These are phyloP conservation scores for Pleurotus djamor DNA, from an alignment of 768 basidiomycete genomes.

Conservation along the genomic window DNA sequence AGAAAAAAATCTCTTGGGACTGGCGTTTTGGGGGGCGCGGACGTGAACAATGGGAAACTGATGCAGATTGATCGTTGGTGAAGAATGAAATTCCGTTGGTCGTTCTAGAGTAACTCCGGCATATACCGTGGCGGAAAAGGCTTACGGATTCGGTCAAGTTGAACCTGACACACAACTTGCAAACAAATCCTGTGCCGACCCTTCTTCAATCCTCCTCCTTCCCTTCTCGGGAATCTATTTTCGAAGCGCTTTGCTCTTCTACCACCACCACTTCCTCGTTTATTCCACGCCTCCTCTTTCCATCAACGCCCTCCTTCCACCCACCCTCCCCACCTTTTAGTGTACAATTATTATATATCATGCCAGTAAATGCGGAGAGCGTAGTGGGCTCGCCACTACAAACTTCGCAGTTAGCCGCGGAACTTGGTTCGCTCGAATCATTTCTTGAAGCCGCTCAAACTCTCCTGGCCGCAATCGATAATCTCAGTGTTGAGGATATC, in stretches of 20 bases:
- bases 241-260: neutral
- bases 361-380: neutral
- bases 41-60: neutral
- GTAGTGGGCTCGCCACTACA: conserved; percentile 1
- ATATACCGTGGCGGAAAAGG: conserved; percentile 4
- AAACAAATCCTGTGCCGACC: conserved; percentile 5
- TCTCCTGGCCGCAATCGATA: conserved; percentile 19
- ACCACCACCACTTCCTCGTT: neutral
- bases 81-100: conserved; percentile 1
- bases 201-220: neutral
- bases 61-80: neutral
- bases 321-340: neutral
- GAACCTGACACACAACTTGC: conserved; percentile 8
- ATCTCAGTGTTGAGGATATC: conserved; percentile 20
- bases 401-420: conserved; percentile 16
- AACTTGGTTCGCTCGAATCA: conserved; percentile 23
- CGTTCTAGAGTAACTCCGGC: conserved; percentile 4
- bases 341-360: neutral
- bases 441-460: conserved; percentile 28
- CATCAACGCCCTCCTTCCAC: neutral
- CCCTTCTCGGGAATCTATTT: neutral
- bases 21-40: neutral
- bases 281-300: neutral
- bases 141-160: conserved; percentile 6
- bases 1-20: neutral